Percentiles rank a stretch among this genome's conserved stretches.
Evolutionary conservation across 352 stramenopile genomes (phyloP).

Genomic region (Saprolegnia parasitica): DNA sequence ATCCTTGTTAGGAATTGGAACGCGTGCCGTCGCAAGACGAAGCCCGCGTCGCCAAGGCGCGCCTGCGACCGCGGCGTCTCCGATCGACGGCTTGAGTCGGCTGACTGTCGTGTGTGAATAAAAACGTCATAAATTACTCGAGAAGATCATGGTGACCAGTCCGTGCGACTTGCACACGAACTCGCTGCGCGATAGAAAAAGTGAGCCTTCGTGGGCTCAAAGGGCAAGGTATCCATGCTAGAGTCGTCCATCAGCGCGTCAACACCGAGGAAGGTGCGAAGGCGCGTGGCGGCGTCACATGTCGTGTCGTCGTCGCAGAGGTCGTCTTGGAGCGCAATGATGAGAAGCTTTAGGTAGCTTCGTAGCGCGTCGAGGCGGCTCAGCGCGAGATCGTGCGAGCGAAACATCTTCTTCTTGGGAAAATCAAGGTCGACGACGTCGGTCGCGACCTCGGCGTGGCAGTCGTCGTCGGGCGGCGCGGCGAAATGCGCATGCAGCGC

Average conservation of each 20-base stretch:
- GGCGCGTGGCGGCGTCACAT: neutral
- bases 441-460: neutral
- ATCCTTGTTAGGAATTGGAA: slow-evolving; percentile 13
- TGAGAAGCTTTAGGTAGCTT: neutral
- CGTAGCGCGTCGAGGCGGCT: neutral
- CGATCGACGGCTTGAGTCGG: neutral
- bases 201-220: neutral
- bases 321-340: neutral
- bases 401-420: neutral
- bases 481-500: neutral
- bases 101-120: neutral
- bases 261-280: neutral
- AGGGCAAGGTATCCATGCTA: neutral
- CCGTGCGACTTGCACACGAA: neutral
- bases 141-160: neutral
- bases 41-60: neutral
- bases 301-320: neutral
- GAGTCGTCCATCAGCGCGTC: neutral
- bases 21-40: neutral
- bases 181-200: neutral
- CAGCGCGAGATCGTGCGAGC: neutral
- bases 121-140: too few species aligned
- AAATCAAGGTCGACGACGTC: neutral
- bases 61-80: neutral
- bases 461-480: neutral